These are phyloP conservation scores for Dioszegia crocea DNA, from an alignment of 768 basidiomycete species.

Conservation along the genomic window DNA sequence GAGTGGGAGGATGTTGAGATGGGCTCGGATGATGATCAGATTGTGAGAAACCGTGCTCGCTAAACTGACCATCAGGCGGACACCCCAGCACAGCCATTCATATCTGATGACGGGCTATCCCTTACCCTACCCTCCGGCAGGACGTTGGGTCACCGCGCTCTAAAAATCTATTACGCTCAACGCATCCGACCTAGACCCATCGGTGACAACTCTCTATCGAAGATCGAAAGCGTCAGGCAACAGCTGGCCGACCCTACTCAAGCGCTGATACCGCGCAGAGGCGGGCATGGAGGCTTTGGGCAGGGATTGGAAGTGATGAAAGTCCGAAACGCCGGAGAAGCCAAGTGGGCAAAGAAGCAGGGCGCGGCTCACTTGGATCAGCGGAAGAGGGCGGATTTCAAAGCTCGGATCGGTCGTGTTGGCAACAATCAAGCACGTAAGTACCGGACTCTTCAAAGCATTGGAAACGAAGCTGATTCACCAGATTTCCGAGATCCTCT, in stretches of 20 bases:
- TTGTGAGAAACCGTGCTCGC: conserved; percentile 22
- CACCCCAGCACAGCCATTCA: conserved; percentile 57
- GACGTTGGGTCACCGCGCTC: conserved; percentile 83
- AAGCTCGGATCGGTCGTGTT: conserved; percentile 71
- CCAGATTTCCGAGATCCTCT: conserved; percentile 42
- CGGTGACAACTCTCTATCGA: conserved; percentile 56
- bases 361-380: conserved; percentile 79
- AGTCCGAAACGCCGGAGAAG: conserved; percentile 92
- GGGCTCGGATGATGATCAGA: conserved; percentile 31
- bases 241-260: conserved; percentile 77
- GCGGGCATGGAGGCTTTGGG: conserved; percentile 83
- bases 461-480: not conserved
- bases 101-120: conserved; percentile 56
- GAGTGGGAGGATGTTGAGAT: conserved; percentile 45
- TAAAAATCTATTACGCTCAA: conserved; percentile 82
- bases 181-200: conserved; percentile 56
- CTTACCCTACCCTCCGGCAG: conserved; percentile 89
- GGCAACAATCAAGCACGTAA: conserved; percentile 74
- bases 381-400: conserved; percentile 72
- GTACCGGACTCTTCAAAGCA: conserved; percentile 10
- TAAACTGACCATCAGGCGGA: conserved; percentile 56
- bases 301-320: conserved; percentile 75
- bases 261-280: conserved; percentile 75
- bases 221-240: conserved; percentile 72
- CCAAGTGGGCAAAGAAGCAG: conserved; percentile 82